These are phyloP conservation scores for Eucalyptus fibrosa DNA, from an alignment of 345 rosid species.

Conservation along the genomic window DNA sequence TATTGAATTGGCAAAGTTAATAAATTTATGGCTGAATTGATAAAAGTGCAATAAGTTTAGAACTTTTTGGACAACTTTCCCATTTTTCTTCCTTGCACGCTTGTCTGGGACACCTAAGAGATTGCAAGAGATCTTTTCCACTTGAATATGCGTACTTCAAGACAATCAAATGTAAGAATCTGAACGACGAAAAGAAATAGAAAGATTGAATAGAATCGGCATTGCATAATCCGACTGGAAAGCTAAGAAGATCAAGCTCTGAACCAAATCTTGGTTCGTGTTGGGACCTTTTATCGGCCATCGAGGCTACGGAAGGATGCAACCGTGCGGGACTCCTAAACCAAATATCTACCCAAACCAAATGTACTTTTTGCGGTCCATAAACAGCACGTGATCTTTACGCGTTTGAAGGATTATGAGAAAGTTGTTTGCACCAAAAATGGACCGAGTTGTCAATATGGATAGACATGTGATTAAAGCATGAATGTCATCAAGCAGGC, in stretches of 20 bases:
- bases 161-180: not conserved
- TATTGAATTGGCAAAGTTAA: no score
- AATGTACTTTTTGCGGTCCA: not conserved
- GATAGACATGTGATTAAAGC: not conserved
- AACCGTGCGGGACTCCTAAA: not conserved
- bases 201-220: not conserved
- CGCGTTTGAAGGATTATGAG: not conserved
- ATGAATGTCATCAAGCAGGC: not conserved
- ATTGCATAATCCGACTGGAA: not conserved
- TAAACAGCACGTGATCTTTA: not conserved
- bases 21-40: no score
- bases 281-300: not conserved
- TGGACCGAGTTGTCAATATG: not conserved
- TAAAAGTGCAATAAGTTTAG: no score
- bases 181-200: not conserved
- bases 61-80: no score
- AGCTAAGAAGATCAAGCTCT: not conserved
- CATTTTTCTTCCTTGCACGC: not conserved
- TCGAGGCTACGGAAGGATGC: not conserved
- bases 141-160: not conserved
- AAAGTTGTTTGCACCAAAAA: not conserved
- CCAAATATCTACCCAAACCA: not conserved
- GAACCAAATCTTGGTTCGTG: not conserved
- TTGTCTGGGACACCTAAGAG: not conserved
- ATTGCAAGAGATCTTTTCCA: not conserved